Evolutionary conservation across 176 grass and related monocot genomes (phyloP), one percentile per base, ranked within the genome.

Genomic region (Eremochloa ophiuroides): DNA sequence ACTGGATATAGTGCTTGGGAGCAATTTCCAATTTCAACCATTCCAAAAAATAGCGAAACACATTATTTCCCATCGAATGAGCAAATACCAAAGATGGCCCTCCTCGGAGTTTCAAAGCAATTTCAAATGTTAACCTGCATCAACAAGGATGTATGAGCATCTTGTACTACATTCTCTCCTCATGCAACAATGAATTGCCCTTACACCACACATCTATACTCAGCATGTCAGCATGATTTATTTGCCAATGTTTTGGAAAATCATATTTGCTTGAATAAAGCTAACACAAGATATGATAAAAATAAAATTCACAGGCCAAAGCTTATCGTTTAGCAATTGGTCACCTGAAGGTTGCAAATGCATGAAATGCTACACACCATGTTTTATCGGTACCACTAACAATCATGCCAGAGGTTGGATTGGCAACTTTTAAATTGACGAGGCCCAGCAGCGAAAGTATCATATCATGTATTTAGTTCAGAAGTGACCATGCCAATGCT

Each of bases 61-160:
- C 95, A 76, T 98, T 94, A 67, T 94, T 98, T 77, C 92, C 95
- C 95, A 98, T 93, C n/a, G 95, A 98, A 84, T 98, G 95, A 75
- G 92, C 92, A 94, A 98, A 98, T 13, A 98, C 95, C 71, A 98
- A 85, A 74, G 92, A 98, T 70, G 95, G 95, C 1, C 95, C 95
- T 66, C 95, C 95, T 81, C 88, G 84, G 76, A 98, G 88, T 82
- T 93, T 94, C 44, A 98, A 83, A 75, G 92, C 88, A 66, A 85
- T 93, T 90, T 98, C 95, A 81, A 98, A 98, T 40, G 95, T 93
- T 87, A 98, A 78, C 83, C 95, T 98, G 80, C 85, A 77, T 34
- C 4, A 85, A 64, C 76, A 82, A 73, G 34, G 46, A 81, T 55
- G 47, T 40, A 28, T 86, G 28, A 75, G 75, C 74, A 90, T 69